phyloP scores from a whole-genome alignment of 225 moss, liverwort and hornwort genomes.

The Anthoceros angustus region DNA sequence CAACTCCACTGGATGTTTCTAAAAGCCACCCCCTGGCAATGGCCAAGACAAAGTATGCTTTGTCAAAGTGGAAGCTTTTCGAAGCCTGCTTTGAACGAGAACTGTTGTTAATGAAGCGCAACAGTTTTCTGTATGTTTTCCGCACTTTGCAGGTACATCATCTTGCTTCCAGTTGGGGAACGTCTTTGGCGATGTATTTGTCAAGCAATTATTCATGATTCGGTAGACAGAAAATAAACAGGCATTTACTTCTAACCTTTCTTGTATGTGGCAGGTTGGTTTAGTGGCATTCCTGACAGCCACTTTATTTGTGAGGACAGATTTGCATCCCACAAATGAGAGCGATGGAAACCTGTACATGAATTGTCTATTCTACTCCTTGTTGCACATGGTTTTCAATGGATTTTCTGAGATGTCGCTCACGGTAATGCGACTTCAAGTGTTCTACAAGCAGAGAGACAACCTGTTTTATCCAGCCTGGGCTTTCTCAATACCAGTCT shows the following conservation, averaged over 20 bases:
- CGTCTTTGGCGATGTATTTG: not conserved
- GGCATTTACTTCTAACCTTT: not conserved
- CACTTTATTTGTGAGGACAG: conserved; percentile 26
- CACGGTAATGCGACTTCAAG: conserved; percentile 21
- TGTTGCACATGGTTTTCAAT: conserved; percentile 35
- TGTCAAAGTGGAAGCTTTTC: conserved; percentile 17
- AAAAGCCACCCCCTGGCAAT: conserved; percentile 16
- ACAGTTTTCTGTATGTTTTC: conserved; percentile 28
- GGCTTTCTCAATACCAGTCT: conserved; percentile 28
- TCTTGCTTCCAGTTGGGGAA: not conserved
- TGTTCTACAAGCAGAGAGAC: conserved; percentile 40
- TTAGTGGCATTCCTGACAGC: conserved; percentile 20
- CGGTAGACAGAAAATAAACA: not conserved
- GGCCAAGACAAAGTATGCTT: conserved; percentile 10
- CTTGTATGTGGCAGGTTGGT: conserved; percentile 17
- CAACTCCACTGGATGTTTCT: conserved; percentile 12
- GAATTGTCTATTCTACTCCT: conserved; percentile 19
- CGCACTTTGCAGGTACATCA: conserved; percentile 31
- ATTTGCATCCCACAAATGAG: conserved; percentile 12
- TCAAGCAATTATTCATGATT: not conserved
- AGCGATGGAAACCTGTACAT: conserved; percentile 17
- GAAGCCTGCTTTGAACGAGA: conserved; percentile 22
- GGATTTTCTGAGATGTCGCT: conserved; percentile 36
- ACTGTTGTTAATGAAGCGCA: conserved; percentile 18
- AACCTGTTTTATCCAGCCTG: conserved; percentile 28